A percentile compares a stretch with the other conserved stretches of the same genome.
Evolutionary conservation across 106 monocot genomes (phyloP).

Genomic region (Platanthera zijinensis): DNA sequence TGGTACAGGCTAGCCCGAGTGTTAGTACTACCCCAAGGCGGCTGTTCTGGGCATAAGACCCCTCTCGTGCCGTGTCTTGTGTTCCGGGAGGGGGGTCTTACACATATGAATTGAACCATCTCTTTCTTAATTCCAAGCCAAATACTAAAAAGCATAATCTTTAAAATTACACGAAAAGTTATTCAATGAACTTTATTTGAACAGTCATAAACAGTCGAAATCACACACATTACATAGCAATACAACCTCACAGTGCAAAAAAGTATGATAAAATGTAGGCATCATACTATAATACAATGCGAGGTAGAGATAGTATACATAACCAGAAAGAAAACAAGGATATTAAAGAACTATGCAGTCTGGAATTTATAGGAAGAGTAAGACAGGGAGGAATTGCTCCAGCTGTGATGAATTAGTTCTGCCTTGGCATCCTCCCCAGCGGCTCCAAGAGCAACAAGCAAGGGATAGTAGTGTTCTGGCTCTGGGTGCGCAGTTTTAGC

Average conservation of each 20-base stretch:
- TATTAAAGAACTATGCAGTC: not conserved
- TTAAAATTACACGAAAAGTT: no score
- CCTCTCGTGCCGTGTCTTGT: no score
- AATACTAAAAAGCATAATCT: no score
- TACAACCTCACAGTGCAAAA: not conserved
- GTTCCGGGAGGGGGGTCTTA: no score
- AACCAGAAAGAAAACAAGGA: not conserved
- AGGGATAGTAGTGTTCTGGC: slow-evolving; percentile 64
- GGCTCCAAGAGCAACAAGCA: slow-evolving; percentile 64
- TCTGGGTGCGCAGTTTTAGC: slow-evolving; percentile 56
- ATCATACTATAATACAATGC: not conserved
- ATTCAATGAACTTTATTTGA: no score
- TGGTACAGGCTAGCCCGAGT: no score
- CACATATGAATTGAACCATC: no score
- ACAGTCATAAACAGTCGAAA: no score
- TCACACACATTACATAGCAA: no score
- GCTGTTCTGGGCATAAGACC: no score
- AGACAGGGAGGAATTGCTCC: slow-evolving; percentile 35
- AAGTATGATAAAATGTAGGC: not conserved
- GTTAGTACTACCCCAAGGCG: no score
- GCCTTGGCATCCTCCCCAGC: slow-evolving; percentile 38
- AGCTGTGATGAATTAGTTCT: slow-evolving; percentile 51
- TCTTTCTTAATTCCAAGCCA: no score
- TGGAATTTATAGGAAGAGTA: slow-evolving; percentile 52
- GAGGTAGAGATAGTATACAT: not conserved